These are phyloP conservation scores for Alternaria gansuensis DNA, from an alignment of 2,329 filamentous ascomycete genomes.

Conservation along the genomic window DNA sequence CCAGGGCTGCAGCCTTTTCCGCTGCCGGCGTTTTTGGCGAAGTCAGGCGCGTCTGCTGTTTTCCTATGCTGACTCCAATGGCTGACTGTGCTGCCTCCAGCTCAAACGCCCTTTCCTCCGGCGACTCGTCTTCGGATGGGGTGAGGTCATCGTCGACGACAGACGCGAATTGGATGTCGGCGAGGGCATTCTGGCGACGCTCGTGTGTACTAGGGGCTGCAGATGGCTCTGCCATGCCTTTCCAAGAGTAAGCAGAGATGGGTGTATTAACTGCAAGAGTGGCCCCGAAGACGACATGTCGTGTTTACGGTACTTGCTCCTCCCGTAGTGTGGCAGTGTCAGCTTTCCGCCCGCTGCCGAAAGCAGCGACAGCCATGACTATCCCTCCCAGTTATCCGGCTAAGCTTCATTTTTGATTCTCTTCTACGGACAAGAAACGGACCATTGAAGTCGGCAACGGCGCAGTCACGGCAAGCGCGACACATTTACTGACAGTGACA, in stretches of 20 bases:
- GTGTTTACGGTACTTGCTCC: conserved; percentile 27
- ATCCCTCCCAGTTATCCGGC: conserved; percentile 14
- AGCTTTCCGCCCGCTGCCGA: conserved; percentile 38
- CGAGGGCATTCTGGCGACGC: conserved; percentile 51
- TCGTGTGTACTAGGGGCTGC: conserved; percentile 15
- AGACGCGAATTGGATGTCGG: conserved; percentile 54
- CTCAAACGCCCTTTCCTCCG: conserved; percentile 42
- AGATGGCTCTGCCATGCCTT: conserved; percentile 33
- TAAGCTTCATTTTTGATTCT: conserved; percentile 11
- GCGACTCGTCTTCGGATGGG: conserved; percentile 57
- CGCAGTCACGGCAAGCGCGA: conserved; percentile 26
- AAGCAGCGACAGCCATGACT: conserved; percentile 21
- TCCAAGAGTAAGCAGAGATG: not conserved
- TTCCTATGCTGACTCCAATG: conserved; percentile 68
- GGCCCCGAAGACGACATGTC: conserved; percentile 25
- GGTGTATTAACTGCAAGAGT: conserved; percentile 12
- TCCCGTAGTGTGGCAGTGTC: conserved; percentile 40
- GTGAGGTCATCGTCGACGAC: conserved; percentile 53
- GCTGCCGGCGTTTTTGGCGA: conserved; percentile 66
- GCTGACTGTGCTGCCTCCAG: conserved; percentile 56
- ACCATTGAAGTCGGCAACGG: conserved; percentile 14
- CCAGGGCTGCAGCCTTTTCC: conserved; percentile 67
- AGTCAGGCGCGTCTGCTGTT: conserved; percentile 64
- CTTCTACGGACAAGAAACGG: conserved; percentile 6
- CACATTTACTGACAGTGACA: conserved; percentile 10